Evolutionary conservation across 768 basidiomycete genomes (phyloP).

Genomic region (Lactarius quietus): DNA sequence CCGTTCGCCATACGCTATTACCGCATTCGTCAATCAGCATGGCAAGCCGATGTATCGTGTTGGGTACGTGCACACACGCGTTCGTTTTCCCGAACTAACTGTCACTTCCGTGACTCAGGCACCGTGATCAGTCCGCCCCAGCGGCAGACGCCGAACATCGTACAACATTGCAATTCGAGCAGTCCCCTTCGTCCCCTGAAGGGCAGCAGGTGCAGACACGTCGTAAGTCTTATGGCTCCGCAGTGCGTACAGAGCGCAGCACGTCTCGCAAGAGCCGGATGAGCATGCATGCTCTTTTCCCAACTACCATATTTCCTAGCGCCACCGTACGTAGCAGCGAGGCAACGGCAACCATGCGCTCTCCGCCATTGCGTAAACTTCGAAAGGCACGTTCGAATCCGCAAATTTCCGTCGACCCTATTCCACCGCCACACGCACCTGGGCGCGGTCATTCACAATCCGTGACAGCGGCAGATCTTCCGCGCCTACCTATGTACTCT

Average conservation of each 20-base stretch:
- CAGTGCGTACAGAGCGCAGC: constrained; percentile 22
- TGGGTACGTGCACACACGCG: constrained; percentile 47
- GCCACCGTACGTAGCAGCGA: constrained; percentile 24
- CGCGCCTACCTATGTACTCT: constrained; percentile 35
- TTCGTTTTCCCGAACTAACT: background rate
- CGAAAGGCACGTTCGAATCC: constrained; percentile 76
- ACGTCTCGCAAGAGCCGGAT: constrained; percentile 52
- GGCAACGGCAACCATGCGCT: constrained; percentile 26
- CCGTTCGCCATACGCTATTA: constrained; percentile 77
- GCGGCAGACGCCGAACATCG: constrained; percentile 51
- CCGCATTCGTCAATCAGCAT: constrained; percentile 78
- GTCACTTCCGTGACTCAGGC: constrained; percentile 36
- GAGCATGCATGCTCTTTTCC: constrained; percentile 60
- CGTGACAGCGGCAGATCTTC: constrained; percentile 67
- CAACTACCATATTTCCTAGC: constrained; percentile 49
- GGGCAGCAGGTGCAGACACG: constrained; percentile 4
- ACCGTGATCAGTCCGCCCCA: constrained; percentile 59
- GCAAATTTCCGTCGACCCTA: constrained; percentile 37
- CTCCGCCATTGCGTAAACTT: constrained; percentile 49
- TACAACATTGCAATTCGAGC: constrained; percentile 23
- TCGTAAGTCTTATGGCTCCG: constrained; percentile 14
- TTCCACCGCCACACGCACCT: constrained; percentile 31
- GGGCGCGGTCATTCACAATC: constrained; percentile 76
- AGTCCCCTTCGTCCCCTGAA: constrained; percentile 16
- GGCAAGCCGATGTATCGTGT: constrained; percentile 76